Conservation (phyloP, 345 rosid species). For the Gossypium ekmanianum region DNA sequence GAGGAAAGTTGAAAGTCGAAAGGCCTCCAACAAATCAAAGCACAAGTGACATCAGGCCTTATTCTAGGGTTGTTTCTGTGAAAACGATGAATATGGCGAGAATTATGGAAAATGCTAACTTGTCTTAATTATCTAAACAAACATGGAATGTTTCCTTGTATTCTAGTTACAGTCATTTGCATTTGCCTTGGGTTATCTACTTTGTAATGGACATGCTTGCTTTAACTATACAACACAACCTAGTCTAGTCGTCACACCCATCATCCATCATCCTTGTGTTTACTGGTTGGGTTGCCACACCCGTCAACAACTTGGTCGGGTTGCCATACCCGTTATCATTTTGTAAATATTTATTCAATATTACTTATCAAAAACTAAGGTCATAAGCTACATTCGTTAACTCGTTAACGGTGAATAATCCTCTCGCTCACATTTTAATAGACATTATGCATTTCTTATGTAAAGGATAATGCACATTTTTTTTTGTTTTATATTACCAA, state of each 20-base stretch:
- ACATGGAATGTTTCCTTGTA: slow-evolving; percentile 2
- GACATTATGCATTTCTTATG: too few species aligned
- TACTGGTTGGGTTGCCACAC: too few species aligned
- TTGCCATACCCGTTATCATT: too few species aligned
- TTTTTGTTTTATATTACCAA: too few species aligned
- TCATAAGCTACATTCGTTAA: too few species aligned
- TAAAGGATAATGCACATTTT: too few species aligned
- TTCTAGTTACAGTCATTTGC: background rate
- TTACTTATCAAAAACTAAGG: too few species aligned
- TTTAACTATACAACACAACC: background rate
- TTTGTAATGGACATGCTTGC: background rate
- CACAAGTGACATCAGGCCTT: background rate
- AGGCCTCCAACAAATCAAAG: slow-evolving; percentile 22
- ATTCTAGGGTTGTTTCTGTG: slow-evolving; percentile 13
- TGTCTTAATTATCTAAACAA: background rate
- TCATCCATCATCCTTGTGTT: too few species aligned
- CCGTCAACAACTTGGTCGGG: too few species aligned
- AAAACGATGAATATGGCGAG: slow-evolving; percentile 13
- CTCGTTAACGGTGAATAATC: too few species aligned
- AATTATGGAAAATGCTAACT: background rate
- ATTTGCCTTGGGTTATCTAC: background rate
- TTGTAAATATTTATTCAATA: too few species aligned
- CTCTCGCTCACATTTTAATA: too few species aligned
- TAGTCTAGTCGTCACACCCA: background rate
- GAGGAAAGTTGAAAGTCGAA: slow-evolving; percentile 55